Evolutionary conservation across 441 rosid species (phyloP).

Genomic region (Gossypium gossypioides): DNA sequence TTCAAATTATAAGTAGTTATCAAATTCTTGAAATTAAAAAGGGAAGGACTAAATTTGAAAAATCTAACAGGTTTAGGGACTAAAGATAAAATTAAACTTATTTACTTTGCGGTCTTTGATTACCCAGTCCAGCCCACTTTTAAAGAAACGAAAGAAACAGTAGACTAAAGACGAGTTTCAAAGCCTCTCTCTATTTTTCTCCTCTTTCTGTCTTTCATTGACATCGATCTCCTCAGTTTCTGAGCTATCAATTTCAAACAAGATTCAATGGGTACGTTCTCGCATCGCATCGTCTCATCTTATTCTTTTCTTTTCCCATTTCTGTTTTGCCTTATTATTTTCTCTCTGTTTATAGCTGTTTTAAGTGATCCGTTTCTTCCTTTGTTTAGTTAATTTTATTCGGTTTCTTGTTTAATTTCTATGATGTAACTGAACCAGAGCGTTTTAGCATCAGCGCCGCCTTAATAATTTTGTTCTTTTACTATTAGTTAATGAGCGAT

Average conservation of each 20-base stretch:
- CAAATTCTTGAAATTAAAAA: neutral
- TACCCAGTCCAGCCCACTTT: conserved; percentile 28
- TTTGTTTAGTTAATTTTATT: neutral
- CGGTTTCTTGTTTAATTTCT: conserved; percentile 11
- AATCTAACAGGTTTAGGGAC: neutral
- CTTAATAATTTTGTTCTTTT: neutral
- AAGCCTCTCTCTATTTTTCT: neutral
- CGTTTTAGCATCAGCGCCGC: conserved; percentile 10
- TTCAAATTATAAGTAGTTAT: too few relatives aligned
- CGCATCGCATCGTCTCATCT: conserved; percentile 2
- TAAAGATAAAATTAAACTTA: neutral
- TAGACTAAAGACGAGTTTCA: conserved; percentile 2
- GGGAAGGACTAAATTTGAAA: neutral
- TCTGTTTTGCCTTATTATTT: neutral
- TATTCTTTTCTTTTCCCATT: conserved; percentile 11
- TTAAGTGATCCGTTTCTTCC: conserved; percentile 24
- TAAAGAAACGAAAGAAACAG: conserved; percentile 14
- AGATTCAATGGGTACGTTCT: conserved; percentile 33
- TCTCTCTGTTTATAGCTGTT: neutral
- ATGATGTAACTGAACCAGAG: conserved; percentile 16
- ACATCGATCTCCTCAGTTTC: conserved; percentile 12
- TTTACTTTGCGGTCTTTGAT: conserved; percentile 17
- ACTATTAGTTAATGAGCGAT: neutral
- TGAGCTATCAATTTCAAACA: conserved; percentile 1
- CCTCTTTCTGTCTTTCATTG: neutral